A percentile compares a stretch with the other conserved stretches of the same genome.
Conservation (phyloP, 1,284 basidiomycete species). For the Trichosporon faecale region DNA sequence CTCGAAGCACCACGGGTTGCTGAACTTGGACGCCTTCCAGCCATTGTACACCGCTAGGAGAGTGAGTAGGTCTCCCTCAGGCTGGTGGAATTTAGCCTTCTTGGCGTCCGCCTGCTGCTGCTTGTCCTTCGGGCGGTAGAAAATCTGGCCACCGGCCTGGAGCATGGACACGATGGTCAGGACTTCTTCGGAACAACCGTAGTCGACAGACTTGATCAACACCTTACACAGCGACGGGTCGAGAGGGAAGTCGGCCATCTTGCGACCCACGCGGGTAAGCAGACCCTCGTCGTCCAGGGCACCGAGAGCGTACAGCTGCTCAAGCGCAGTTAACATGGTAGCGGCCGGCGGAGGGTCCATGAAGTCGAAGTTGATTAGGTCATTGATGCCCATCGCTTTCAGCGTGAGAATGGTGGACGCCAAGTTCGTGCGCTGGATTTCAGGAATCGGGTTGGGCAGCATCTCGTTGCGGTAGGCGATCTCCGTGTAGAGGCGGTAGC, state of each 20-base stretch:
- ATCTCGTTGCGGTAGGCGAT: constrained; percentile 98
- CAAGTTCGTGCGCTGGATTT: constrained; percentile 94
- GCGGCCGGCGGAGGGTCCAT: constrained; percentile 98
- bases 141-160: constrained; percentile 85
- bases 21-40: constrained; percentile 93
- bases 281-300: constrained; percentile 96
- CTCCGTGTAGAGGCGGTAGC: constrained; percentile 96
- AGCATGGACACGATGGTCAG: constrained; percentile 97
- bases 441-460: constrained; percentile 95
- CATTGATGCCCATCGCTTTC: constrained; percentile 99
- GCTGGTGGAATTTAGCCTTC: constrained; percentile 59
- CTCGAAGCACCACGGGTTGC: constrained; percentile 94
- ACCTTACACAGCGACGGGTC: constrained; percentile 95
- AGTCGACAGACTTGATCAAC: constrained; percentile 96
- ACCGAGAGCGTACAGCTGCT: constrained; percentile 89
- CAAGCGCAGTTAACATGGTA: constrained; percentile 85
- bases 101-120: constrained; percentile 78
- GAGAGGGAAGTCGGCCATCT: constrained; percentile 99
- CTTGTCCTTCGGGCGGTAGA: constrained; percentile 98
- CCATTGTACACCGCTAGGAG: constrained; percentile 95
- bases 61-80: constrained; percentile 95
- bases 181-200: constrained; percentile 96
- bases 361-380: constrained; percentile 96
- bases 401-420: constrained; percentile 89
- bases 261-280: constrained; percentile 86